phyloP scores from a whole-genome alignment of 108 stramenopile species.

The Nitzschia sp. region DNA sequence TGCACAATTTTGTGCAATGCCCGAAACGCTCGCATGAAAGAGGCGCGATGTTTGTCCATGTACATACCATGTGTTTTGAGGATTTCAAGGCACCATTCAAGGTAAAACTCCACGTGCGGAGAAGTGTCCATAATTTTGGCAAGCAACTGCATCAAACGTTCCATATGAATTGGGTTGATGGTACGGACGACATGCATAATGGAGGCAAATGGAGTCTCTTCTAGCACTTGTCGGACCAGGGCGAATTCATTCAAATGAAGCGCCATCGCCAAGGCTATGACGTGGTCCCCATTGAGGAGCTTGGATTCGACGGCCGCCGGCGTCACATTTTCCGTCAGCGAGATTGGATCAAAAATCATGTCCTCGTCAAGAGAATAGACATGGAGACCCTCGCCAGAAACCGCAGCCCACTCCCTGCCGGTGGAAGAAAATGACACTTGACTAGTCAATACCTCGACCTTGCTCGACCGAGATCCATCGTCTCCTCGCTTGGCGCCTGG shows the following conservation, averaged over 20 bases:
- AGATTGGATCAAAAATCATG: constrained; percentile 91
- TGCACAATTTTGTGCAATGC: constrained; percentile 74
- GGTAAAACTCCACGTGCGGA: constrained; percentile 89
- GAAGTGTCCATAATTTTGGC: constrained; percentile 77
- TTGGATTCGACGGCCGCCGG: constrained; percentile 78
- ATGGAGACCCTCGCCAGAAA: constrained; percentile 88
- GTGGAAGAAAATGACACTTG: constrained; percentile 88
- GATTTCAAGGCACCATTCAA: constrained; percentile 81
- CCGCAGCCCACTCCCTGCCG: constrained; percentile 88
- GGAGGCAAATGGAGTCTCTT: constrained; percentile 76
- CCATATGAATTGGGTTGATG: constrained; percentile 69
- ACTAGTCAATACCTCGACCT: constrained; percentile 82
- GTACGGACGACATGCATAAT: constrained; percentile 76
- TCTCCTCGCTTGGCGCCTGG: constrained; percentile 89
- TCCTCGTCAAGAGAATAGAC: constrained; percentile 92
- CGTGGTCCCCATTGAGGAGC: constrained; percentile 61
- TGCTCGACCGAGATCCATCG: constrained; percentile 83
- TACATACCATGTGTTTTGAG: constrained; percentile 76
- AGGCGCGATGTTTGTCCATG: constrained; percentile 79
- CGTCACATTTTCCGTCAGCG: constrained; percentile 83
- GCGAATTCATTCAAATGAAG: constrained; percentile 84
- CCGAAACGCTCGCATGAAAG: constrained; percentile 83
- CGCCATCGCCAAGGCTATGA: constrained; percentile 78
- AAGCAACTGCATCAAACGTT: constrained; percentile 75
- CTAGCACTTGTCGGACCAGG: constrained; percentile 76